These are phyloP conservation scores for Musa schizocarpa DNA, from an alignment of 176 grass and related monocot genomes.

Conservation along the genomic window DNA sequence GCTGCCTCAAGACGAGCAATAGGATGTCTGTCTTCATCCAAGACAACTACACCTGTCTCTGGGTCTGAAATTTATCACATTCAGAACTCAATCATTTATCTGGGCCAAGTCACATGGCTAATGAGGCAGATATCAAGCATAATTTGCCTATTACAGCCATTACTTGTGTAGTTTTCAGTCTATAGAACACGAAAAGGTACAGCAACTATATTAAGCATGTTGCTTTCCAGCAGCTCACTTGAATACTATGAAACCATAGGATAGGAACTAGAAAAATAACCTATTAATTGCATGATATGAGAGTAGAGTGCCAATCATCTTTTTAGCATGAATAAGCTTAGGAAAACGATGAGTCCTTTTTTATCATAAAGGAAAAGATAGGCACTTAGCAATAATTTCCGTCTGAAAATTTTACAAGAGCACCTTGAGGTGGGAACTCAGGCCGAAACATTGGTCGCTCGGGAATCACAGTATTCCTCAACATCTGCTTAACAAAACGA, in stretches of 20 bases:
- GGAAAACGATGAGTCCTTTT: too few relatives aligned
- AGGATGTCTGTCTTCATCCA: conserved; percentile 56
- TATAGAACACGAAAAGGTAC: not conserved
- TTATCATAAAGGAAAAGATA: too few relatives aligned
- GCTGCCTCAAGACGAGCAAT: conserved; percentile 51
- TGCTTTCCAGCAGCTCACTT: not conserved
- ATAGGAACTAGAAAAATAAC: too few relatives aligned
- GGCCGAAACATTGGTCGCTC: conserved; percentile 85
- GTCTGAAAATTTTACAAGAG: too few relatives aligned
- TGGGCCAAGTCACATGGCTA: too few relatives aligned
- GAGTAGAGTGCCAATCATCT: too few relatives aligned
- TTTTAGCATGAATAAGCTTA: not conserved
- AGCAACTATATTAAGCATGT: not conserved
- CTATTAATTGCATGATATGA: too few relatives aligned
- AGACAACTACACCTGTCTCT: conserved; percentile 40
- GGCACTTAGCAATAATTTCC: too few relatives aligned
- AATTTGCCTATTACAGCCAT: not conserved
- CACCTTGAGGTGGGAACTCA: conserved; percentile 74
- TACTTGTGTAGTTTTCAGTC: too few relatives aligned
- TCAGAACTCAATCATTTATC: not conserved
- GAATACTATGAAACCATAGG: not conserved
- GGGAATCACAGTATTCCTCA: conserved; percentile 67
- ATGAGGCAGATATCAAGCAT: not conserved
- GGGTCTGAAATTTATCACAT: conserved; percentile 40
- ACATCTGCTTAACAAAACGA: conserved; percentile 31